Conservation (phyloP, 1,284 basidiomycete species). For the Ustilago cynodontis region DNA sequence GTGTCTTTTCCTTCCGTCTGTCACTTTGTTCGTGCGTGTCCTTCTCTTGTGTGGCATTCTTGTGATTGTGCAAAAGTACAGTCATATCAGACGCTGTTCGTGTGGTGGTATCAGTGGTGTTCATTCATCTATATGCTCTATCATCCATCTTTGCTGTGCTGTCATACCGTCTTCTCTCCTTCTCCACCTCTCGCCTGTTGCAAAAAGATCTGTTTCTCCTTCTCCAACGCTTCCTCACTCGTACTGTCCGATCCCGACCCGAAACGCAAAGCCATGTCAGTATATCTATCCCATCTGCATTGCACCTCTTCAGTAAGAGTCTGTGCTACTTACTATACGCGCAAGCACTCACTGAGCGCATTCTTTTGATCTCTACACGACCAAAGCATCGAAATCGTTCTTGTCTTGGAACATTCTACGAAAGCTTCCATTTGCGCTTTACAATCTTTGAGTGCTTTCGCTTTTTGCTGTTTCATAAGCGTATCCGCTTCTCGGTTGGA, state of each 20-base stretch:
- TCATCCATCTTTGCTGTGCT: neutral
- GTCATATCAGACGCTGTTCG: neutral
- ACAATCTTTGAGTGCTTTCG: conserved; percentile 37
- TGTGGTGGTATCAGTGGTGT: neutral
- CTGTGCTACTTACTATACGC: conserved; percentile 34
- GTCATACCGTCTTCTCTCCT: conserved; percentile 14
- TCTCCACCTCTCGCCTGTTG: conserved; percentile 9
- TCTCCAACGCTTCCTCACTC: conserved; percentile 39
- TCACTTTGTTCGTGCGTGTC: neutral
- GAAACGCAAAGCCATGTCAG: conserved; percentile 4
- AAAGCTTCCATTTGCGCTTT: conserved; percentile 43
- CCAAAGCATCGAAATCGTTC: conserved; percentile 48
- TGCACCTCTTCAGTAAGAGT: neutral
- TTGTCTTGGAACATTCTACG: conserved; percentile 39
- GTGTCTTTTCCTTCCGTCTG: neutral
- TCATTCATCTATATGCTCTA: no score
- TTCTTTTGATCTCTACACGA: conserved; percentile 30
- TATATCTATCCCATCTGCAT: neutral
- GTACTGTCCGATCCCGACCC: conserved; percentile 21
- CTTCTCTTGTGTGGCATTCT: neutral
- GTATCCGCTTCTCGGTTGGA: conserved; percentile 47
- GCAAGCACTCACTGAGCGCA: conserved; percentile 28
- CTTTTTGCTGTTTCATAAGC: conserved; percentile 44
- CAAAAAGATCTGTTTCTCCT: conserved; percentile 33
- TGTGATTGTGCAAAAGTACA: neutral